A percentile compares a stretch with the other conserved stretches of the same genome.
These are phyloP conservation scores for Sherardia arvensis DNA, from an alignment of 257 asterid genomes.

Conservation along the genomic window DNA sequence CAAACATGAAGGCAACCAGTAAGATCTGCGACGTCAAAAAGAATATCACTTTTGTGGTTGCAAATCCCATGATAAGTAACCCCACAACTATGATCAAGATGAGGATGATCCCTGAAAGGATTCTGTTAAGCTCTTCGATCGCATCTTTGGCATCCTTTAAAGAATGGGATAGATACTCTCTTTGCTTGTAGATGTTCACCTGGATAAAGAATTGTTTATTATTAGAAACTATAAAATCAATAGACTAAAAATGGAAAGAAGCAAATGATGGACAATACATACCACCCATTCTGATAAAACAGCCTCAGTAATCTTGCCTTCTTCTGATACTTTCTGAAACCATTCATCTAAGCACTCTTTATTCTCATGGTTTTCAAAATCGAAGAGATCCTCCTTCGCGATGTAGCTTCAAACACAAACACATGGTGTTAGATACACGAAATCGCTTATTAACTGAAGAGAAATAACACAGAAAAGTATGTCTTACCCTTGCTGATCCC, in stretches of 20 bases:
- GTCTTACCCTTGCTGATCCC: slow-evolving; percentile 12
- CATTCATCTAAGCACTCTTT: slow-evolving; percentile 9
- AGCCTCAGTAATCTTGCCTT: slow-evolving; percentile 11
- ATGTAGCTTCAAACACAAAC: slow-evolving; percentile 13
- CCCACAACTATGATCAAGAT: slow-evolving; percentile 13
- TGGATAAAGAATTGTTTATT: slow-evolving; percentile 2
- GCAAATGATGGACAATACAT: not conserved
- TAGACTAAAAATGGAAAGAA: too few relatives aligned
- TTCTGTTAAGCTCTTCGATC: slow-evolving; percentile 26
- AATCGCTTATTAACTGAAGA: not conserved
- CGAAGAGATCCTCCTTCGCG: slow-evolving; percentile 9
- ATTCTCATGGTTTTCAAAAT: slow-evolving; percentile 17
- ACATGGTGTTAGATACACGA: not conserved
- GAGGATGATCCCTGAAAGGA: slow-evolving; percentile 10
- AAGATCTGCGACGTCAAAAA: slow-evolving; percentile 18
- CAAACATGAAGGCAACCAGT: slow-evolving; percentile 13
- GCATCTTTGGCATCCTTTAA: slow-evolving; percentile 24
- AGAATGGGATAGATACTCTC: slow-evolving; percentile 21
- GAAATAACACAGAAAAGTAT: not conserved
- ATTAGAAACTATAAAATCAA: too few relatives aligned
- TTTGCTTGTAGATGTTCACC: slow-evolving; percentile 13
- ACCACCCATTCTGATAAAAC: slow-evolving; percentile 22
- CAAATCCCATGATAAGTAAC: slow-evolving; percentile 22
- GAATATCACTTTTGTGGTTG: slow-evolving; percentile 20
- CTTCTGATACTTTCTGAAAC: slow-evolving; percentile 16